Base-by-base conservation (phyloP, 208 protist species). In the Lotmaria passim region DNA sequence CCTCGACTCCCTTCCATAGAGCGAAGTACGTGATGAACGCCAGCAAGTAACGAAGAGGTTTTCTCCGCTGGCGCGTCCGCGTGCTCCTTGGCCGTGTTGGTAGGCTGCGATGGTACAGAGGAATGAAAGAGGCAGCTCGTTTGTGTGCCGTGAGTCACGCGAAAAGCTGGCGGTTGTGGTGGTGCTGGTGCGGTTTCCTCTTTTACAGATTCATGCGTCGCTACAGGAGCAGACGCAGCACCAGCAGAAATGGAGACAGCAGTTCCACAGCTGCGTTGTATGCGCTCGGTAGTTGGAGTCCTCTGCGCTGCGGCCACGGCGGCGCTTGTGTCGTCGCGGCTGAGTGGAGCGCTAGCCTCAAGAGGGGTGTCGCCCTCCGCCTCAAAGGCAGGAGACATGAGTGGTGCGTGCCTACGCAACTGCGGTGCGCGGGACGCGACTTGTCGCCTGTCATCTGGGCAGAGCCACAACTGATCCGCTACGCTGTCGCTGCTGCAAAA, bases 301-400 rank as follows among this genome's bases (percentile, higher is more conserved):
- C n/a, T n/a, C n/a, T n/a, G n/a, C n/a, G n/a, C n/a, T n/a, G n/a
- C n/a, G n/a, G n/a, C n/a, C n/a, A n/a, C n/a, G n/a, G n/a, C n/a
- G n/a, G n/a, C n/a, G n/a, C n/a, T n/a, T n/a, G n/a, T n/a, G n/a
- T n/a, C n/a, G n/a, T n/a, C n/a, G n/a, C n/a, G n/a, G n/a, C n/a
- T n/a, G n/a, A n/a, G n/a, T n/a, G n/a, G n/a, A n/a, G n/a, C n/a
- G n/a, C n/a, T n/a, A n/a, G n/a, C n/a, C n/a, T n/a, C n/a, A n/a
- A n/a, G n/a, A n/a, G n/a, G n/a, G n/a, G n/a, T n/a, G n/a, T n/a
- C n/a, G n/a, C n/a, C n/a, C n/a, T n/a, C n/a, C n/a, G n/a, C n/a
- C n/a, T n/a, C n/a, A n/a, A n/a, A n/a, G n/a, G 28, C 23, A 28
- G 57, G 57, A 2, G 57, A 63, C 11, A 63, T 17, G 17, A 63